phyloP scores from a whole-genome alignment of 345 rosid species.

The Salix exigua region DNA sequence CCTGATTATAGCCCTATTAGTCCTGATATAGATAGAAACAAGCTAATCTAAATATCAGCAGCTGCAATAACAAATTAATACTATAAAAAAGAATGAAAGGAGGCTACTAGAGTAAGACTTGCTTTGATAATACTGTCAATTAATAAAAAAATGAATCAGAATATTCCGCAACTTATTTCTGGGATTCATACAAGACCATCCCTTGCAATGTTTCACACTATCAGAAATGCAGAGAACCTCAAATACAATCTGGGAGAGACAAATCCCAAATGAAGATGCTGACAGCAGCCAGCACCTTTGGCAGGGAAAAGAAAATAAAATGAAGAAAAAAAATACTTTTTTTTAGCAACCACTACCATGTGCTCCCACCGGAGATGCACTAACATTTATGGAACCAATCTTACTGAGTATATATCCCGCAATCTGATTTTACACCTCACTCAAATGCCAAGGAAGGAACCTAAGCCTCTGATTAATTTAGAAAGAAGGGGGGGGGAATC shows the following conservation, averaged over 20 bases:
- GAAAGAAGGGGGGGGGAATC: background rate
- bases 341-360: conserved; percentile 17
- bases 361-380: conserved; percentile 35
- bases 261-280: conserved; percentile 27
- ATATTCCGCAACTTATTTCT: conserved; percentile 38
- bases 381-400: conserved; percentile 40
- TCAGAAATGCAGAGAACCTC: conserved; percentile 36
- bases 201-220: conserved; percentile 42
- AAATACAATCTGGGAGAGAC: conserved; percentile 43
- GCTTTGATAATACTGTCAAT: background rate
- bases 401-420: conserved; percentile 46
- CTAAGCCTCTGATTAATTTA: conserved; percentile 31
- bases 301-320: conserved; percentile 25
- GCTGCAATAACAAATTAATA: too few species aligned
- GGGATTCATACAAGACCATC: conserved; percentile 26
- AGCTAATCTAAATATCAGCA: too few species aligned
- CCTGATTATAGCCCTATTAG: background rate
- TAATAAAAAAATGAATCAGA: conserved; percentile 33
- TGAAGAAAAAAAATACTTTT: conserved; percentile 11
- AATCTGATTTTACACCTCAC: conserved; percentile 61
- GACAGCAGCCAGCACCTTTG: conserved; percentile 34
- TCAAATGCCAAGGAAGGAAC: conserved; percentile 46
- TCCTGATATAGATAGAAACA: too few species aligned
- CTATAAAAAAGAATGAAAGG: too few species aligned
- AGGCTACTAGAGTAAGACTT: too few species aligned